These are phyloP conservation scores for Microcyclosporella mali DNA, from an alignment of 2,329 filamentous ascomycete species.

Conservation along the genomic window DNA sequence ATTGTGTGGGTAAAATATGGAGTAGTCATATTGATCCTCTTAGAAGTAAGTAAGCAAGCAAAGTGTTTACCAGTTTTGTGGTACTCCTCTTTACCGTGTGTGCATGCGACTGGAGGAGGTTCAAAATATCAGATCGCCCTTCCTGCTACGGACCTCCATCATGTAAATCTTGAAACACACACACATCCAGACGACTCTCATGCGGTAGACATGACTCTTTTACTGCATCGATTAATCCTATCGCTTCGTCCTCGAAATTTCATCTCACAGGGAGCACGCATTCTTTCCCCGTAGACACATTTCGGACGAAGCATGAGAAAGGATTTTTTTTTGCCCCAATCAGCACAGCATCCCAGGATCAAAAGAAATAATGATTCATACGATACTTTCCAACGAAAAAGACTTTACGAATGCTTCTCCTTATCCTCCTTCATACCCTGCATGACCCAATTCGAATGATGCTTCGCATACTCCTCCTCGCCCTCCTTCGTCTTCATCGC, in stretches of 20 bases:
- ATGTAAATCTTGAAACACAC: no score
- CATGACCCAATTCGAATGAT: slow-evolving; percentile 32
- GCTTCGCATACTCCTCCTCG: slow-evolving; percentile 33
- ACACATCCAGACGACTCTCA: slow-evolving; percentile 1
- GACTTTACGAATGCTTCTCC: slow-evolving; percentile 30
- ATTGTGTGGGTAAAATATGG: slow-evolving; percentile 9
- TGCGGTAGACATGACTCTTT: no score
- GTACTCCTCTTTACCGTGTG: no score
- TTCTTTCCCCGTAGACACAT: no score
- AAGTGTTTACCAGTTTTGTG: slow-evolving; percentile 9
- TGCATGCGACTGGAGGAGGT: no score
- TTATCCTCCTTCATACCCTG: slow-evolving; percentile 35
- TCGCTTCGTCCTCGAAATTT: slow-evolving; percentile 10
- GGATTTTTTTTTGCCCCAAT: no score
- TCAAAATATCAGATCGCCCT: slow-evolving; percentile 7
- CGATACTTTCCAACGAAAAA: not conserved
- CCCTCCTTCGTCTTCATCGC: slow-evolving; percentile 34
- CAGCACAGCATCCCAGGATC: no score
- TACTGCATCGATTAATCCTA: slow-evolving; percentile 11
- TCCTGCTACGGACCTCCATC: no score
- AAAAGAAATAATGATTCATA: no score
- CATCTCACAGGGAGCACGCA: no score
- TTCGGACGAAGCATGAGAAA: no score
- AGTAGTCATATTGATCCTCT: slow-evolving; percentile 12
- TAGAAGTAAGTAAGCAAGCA: slow-evolving; percentile 6